These are phyloP conservation scores for Wickerhamiella slavikovae DNA, from an alignment of 805 yeast genomes.

Conservation along the genomic window DNA sequence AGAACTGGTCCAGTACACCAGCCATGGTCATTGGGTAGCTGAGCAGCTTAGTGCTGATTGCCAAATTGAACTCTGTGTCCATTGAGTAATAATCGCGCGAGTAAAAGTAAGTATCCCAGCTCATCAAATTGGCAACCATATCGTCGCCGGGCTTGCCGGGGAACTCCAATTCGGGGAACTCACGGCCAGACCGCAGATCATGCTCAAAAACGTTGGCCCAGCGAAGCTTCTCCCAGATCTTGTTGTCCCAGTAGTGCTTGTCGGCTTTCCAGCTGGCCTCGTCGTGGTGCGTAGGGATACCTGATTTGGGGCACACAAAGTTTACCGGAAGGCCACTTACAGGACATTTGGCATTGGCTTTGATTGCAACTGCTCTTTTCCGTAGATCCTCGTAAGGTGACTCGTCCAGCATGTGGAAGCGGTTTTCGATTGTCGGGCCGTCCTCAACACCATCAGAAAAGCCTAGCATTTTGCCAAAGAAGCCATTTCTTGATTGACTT, in stretches of 20 bases:
- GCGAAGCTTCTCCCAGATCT: conserved; percentile 52
- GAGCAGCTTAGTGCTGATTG: conserved; percentile 84
- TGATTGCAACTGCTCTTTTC: conserved; percentile 76
- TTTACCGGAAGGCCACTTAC: conserved; percentile 63
- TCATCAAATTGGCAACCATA: conserved; percentile 47
- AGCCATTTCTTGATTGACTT: conserved; percentile 3
- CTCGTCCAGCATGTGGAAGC: conserved; percentile 79
- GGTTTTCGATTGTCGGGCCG: conserved; percentile 42
- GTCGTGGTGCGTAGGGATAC: conserved; percentile 91
- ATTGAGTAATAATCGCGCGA: conserved; percentile 84
- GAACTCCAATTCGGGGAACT: conserved; percentile 87
- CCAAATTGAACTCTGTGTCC: conserved; percentile 93
- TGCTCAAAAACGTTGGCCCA: conserved; percentile 87
- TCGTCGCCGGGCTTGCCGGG: conserved; percentile 66
- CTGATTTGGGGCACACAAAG: conserved; percentile 80
- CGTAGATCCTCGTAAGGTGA: conserved; percentile 78
- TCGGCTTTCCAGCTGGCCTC: conserved; percentile 79
- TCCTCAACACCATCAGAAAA: conserved; percentile 6
- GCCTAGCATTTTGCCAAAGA: conserved; percentile 11
- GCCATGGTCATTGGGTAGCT: conserved; percentile 86
- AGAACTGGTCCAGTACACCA: conserved; percentile 57
- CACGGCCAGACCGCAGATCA: conserved; percentile 82
- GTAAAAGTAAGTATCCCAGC: conserved; percentile 87
- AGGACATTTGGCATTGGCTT: conserved; percentile 78
- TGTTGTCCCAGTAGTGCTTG: conserved; percentile 41